These are phyloP conservation scores for Tolypocladium endophyticum DNA, from an alignment of 2,329 filamentous ascomycete species.

Conservation along the genomic window DNA sequence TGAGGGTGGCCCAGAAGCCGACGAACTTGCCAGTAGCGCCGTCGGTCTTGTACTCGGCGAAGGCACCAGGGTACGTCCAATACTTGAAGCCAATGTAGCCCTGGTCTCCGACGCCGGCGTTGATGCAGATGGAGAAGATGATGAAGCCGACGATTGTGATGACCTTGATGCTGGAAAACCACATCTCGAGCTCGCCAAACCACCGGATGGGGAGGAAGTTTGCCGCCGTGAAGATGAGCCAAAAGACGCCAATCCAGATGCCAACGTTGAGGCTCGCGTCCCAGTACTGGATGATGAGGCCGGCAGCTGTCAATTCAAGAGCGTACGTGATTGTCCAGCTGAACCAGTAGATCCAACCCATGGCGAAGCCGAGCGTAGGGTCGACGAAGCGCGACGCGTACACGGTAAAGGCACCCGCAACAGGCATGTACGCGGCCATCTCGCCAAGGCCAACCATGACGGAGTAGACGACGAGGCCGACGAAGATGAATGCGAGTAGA, in stretches of 20 bases:
- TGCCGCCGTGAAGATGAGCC: conserved; percentile 54
- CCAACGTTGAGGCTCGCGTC: conserved; percentile 49
- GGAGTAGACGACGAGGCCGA: conserved; percentile 63
- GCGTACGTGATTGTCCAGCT: conserved; percentile 65
- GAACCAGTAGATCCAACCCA: conserved; percentile 82
- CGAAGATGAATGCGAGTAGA: conserved; percentile 57
- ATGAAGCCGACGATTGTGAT: conserved; percentile 64
- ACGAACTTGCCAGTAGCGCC: conserved; percentile 51
- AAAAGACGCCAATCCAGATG: conserved; percentile 66
- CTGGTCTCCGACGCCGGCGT: conserved; percentile 57
- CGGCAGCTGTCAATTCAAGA: conserved; percentile 61
- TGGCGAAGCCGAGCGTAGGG: conserved; percentile 61
- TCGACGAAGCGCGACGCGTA: conserved; percentile 69
- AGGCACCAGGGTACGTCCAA: conserved; percentile 59
- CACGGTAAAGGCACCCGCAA: conserved; percentile 64
- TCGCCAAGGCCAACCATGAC: conserved; percentile 63
- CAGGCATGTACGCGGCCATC: conserved; percentile 69
- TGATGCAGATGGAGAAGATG: conserved; percentile 66
- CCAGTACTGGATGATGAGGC: conserved; percentile 71
- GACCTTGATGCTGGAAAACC: conserved; percentile 68
- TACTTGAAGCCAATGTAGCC: conserved; percentile 67
- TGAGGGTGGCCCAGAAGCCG: conserved; percentile 58
- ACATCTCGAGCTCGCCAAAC: conserved; percentile 72
- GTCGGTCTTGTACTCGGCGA: conserved; percentile 46
- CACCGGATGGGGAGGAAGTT: conserved; percentile 64